phyloP scores from a whole-genome alignment of 2,329 filamentous ascomycete genomes.

The Byssoonygena ceratinophila region DNA sequence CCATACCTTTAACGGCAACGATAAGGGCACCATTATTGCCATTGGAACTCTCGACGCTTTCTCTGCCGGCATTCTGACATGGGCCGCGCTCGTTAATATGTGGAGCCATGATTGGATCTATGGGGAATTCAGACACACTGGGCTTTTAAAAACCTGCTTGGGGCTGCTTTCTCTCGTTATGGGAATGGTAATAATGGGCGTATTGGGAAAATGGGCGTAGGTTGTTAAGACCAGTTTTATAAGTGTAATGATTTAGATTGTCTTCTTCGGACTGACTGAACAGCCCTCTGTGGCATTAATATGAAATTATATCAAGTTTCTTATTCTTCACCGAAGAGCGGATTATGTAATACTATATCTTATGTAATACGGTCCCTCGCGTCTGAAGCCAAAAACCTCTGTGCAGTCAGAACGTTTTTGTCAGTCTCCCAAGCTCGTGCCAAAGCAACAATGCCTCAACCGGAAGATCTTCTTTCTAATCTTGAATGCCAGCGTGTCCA shows the following conservation, averaged over 20 bases:
- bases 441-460: constrained; percentile 10
- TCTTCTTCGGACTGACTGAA: too few relatives aligned
- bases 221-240: too few relatives aligned
- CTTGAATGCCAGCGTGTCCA: constrained; percentile 64
- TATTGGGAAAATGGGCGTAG: constrained; percentile 64
- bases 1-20: constrained; percentile 61
- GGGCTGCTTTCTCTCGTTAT: constrained; percentile 47
- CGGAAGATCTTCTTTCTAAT: constrained; percentile 34
- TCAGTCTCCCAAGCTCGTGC: too few relatives aligned
- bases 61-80: constrained; percentile 65
- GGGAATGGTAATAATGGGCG: constrained; percentile 59
- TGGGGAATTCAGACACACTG: constrained; percentile 46
- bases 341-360: too few relatives aligned
- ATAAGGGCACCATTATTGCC: constrained; percentile 56
- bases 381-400: too few relatives aligned
- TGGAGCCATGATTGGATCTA: constrained; percentile 64
- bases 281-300: too few relatives aligned
- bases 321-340: too few relatives aligned
- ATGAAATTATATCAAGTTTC: too few relatives aligned
- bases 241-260: neutral
- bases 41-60: constrained; percentile 64
- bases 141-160: constrained; percentile 39
- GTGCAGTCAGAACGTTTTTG: too few relatives aligned
- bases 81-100: constrained; percentile 73
- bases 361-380: too few relatives aligned